Evolutionary conservation across 768 basidiomycete species (phyloP), one percentile per base, ranked within the genome.

Genomic region (Lactarius sp.): DNA sequence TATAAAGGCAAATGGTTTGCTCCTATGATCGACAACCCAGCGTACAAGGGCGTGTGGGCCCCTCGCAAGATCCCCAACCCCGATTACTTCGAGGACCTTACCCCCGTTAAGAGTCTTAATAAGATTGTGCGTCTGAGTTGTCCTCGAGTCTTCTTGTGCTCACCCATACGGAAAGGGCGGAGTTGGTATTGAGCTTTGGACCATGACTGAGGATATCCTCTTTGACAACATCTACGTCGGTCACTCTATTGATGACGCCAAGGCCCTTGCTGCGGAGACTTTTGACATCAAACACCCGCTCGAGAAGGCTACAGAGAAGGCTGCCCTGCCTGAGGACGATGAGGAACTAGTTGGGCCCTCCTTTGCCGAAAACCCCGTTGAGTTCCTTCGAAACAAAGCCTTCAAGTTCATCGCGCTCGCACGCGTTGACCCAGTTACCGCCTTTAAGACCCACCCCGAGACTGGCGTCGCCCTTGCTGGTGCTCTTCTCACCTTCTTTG

Each of bases 1-100:
- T 99, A 93, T 86, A 97, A 95, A 85, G 97, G 97, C 80, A 95
- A 94, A 75, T 99, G 97, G 97, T 88, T 84, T 56, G 85, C 95
- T 16, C 94, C 96, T 61, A 81, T 88, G 81, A 91, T 98, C 71
- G 88, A 94, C 77, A 98, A 99, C 84, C 97, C 97, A 18, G 94
- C 77, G 49, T 99, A 98, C 88, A 96, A 90, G 76, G 97, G 97
- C 70, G 81, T 84, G 65, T 99, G 97, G 97, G 81, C 85, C 41
- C 92, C 97, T 56, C 85, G 86, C 69, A 87, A 91, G 85, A 94
- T 99, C 69, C 56, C 85, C 72, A 98, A 98, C 84, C 92, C 95
- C 13, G 78, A 78, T 71, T 97, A 80, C 83, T 99, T 90, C 75
- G 92, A 96, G 77, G 97, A 98, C 74, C 73, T 78, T 59, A 83